Percentiles rank a stretch among this genome's conserved stretches.
phyloP scores from a whole-genome alignment of 1,139 yeast genomes.

The Candida tetrigidarum region DNA sequence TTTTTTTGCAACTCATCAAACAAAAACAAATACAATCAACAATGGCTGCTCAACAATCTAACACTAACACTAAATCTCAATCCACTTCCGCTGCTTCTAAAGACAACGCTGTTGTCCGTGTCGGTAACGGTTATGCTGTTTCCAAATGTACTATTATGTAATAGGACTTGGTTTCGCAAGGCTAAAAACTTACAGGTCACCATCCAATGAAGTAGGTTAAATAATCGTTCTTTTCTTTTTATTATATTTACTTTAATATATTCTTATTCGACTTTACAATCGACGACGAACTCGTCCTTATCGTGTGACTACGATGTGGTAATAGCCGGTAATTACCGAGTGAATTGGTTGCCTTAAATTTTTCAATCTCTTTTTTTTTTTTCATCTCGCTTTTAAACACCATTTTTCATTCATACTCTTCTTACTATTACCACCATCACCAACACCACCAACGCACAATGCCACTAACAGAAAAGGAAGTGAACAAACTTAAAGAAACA shows the following conservation, averaged over 20 bases:
- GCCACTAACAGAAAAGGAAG: conserved; percentile 17
- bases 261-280: neutral
- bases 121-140: neutral
- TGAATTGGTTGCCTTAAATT: neutral
- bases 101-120: neutral
- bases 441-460: conserved; percentile 4
- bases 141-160: neutral
- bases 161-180: neutral
- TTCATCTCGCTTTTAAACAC: neutral
- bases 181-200: too few species aligned
- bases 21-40: neutral
- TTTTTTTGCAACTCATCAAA: neutral
- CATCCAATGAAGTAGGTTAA: too few species aligned
- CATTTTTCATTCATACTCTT: neutral
- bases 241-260: too few species aligned
- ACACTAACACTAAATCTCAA: neutral
- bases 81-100: neutral
- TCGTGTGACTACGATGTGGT: too few species aligned
- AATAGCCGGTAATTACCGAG: too few species aligned
- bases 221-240: too few species aligned
- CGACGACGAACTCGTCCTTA: too few species aligned
- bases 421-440: neutral
- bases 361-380: too few species aligned
- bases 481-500: conserved; percentile 16
- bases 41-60: conserved; percentile 2